Evolutionary conservation across 2,329 filamentous ascomycete species (phyloP), one percentile per base, ranked within the genome.

Genomic region (Fusarium sp.): DNA sequence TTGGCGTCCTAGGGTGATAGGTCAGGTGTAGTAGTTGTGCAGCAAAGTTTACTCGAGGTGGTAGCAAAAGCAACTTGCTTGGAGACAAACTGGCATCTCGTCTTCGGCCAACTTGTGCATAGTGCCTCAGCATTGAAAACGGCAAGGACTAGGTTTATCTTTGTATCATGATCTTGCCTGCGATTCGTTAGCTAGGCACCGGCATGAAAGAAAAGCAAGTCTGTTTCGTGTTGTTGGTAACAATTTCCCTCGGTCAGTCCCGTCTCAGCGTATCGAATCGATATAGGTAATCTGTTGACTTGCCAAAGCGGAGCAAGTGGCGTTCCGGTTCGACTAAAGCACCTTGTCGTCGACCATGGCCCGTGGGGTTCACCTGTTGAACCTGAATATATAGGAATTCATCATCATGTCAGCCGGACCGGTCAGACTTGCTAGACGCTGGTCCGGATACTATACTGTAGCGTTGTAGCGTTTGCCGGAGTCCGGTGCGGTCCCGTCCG

Each of bases 401-500:
- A 36, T 32, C 53, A 54, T 39, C 43, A 27, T 51, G 29, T 56
- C 41, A 45, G 54, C 60, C 62, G 68, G 67, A 50, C 67, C 65
- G 67, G 63, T 47, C 47, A 62, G 29, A 41, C 35, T 46, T 42
- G 19, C 48, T 48, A 51, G 56, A 53, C 60, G 55, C 66, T 23
- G 65, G 55, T 37, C 58, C 58, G 58, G 58, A 46, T 59, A 33
- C 31, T n/a, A 13, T n/a, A 33, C 4, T 33, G 31, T n/a, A 50
- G 46, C 39, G 49, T 61, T 60, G 31, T n/a, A 50, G 46, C 39
- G 49, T 61, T 60, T 59, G 63, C 57, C 51, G 48, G 46, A 37
- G 43, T 50, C 38, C 47, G 52, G 59, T 54, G 54, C 53, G 55
- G 65, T 56, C 52, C 54, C 65, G 61, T 64, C 61, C 59, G 57